Percentiles rank a stretch among this genome's conserved stretches.
These are phyloP conservation scores for Ophiostoma populinum DNA, from an alignment of 2,329 filamentous ascomycete species.

Conservation along the genomic window DNA sequence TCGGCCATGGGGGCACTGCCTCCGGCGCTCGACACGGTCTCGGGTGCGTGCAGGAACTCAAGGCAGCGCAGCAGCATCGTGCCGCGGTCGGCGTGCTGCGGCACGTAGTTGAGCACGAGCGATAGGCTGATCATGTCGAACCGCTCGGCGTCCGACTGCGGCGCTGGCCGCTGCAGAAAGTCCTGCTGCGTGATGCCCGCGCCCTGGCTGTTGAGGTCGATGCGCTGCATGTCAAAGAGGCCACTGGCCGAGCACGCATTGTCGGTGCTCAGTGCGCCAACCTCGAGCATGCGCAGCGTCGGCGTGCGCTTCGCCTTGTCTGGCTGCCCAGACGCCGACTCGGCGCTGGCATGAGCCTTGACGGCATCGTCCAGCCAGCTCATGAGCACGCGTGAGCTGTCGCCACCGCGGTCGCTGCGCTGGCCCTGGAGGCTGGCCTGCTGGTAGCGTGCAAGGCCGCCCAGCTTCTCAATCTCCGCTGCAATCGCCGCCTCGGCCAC, in stretches of 20 bases:
- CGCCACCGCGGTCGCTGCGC: constrained; percentile 45
- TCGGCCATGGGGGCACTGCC: constrained; percentile 6
- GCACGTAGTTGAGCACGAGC: constrained; percentile 86
- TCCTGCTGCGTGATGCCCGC: constrained; percentile 73
- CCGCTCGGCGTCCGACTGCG: constrained; percentile 37
- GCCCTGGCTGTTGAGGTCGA: constrained; percentile 80
- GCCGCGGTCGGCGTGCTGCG: constrained; percentile 55
- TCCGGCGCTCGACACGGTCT: constrained; percentile 1
- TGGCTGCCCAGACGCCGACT: too few relatives aligned
- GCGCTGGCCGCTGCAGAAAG: constrained; percentile 78
- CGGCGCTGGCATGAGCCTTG: neutral
- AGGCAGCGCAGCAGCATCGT: constrained; percentile 70
- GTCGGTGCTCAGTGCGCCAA: constrained; percentile 67
- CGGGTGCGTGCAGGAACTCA: constrained; percentile 41
- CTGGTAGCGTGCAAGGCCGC: constrained; percentile 47
- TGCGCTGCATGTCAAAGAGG: constrained; percentile 58
- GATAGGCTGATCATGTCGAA: constrained; percentile 90
- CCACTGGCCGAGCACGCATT: constrained; percentile 69
- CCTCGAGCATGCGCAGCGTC: constrained; percentile 56
- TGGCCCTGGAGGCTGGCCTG: constrained; percentile 53
- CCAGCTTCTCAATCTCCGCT: constrained; percentile 37
- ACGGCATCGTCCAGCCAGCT: constrained; percentile 34
- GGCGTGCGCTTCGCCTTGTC: neutral
- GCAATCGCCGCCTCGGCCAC: constrained; percentile 27
- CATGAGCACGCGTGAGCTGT: constrained; percentile 46